phyloP scores from a whole-genome alignment of 805 yeast genomes.

The Candida morakotiae region DNA sequence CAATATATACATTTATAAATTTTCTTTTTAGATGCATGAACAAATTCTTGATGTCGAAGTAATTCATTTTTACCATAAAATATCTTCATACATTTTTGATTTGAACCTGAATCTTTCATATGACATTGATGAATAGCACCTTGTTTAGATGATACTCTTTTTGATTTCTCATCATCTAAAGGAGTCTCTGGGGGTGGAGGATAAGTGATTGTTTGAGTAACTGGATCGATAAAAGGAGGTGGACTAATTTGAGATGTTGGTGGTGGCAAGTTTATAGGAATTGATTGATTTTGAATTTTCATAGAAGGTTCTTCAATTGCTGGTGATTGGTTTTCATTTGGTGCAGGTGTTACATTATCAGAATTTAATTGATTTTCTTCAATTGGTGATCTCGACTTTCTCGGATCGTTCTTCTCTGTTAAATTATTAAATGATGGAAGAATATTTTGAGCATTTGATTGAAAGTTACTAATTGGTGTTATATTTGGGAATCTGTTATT shows the following conservation, averaged over 20 bases:
- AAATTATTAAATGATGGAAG: conserved; percentile 2
- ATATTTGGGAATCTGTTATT: neutral
- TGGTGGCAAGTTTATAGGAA: neutral
- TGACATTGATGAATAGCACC: conserved; percentile 41
- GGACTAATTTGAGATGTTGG: conserved; percentile 2
- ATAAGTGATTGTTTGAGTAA: conserved; percentile 3
- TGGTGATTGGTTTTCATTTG: no score
- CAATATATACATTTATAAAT: conserved; percentile 40
- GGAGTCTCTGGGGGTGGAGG: neutral
- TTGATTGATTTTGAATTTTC: neutral
- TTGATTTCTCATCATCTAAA: conserved; percentile 6
- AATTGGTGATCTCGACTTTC: neutral
- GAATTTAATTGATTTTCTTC: neutral
- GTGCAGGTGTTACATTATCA: no score
- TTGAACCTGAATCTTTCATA: conserved; percentile 28
- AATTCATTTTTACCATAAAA: conserved; percentile 43
- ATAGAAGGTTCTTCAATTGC: neutral
- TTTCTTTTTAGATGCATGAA: conserved; percentile 41
- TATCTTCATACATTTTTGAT: conserved; percentile 32
- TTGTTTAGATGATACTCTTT: conserved; percentile 3
- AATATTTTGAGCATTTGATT: neutral
- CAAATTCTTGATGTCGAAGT: conserved; percentile 42
- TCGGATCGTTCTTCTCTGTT: neutral
- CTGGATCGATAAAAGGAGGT: conserved; percentile 5
- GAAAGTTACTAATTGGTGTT: conserved; percentile 1